Conservation (phyloP, 345 rosid species). For the Eucalyptus sideroxylon region DNA sequence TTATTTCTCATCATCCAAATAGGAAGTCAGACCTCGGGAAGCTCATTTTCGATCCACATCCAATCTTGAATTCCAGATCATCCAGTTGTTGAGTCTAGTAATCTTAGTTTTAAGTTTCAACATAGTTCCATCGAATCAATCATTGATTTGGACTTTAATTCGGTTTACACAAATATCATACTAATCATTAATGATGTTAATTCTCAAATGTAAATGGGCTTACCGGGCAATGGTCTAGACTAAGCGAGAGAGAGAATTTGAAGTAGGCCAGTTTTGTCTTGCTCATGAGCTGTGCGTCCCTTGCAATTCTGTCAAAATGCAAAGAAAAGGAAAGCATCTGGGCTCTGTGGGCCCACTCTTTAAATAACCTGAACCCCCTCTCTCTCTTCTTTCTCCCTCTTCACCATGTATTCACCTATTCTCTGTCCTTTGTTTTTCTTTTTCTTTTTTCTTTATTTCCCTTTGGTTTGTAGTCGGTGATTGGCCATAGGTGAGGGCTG, state of each 20-base stretch:
- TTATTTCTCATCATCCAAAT: background rate
- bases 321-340: too few relatives aligned
- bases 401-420: too few relatives aligned
- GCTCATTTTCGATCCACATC: background rate
- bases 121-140: too few relatives aligned
- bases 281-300: background rate
- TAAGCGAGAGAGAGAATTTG: background rate
- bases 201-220: background rate
- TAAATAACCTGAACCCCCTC: too few relatives aligned
- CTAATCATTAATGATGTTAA: background rate
- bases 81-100: background rate
- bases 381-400: too few relatives aligned
- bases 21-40: background rate
- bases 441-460: too few relatives aligned
- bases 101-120: background rate
- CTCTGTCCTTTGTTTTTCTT: too few relatives aligned
- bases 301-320: background rate
- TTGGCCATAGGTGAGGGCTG: too few relatives aligned
- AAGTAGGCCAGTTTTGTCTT: too few relatives aligned
- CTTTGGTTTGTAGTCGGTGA: too few relatives aligned
- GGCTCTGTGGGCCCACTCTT: too few relatives aligned
- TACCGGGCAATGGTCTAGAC: background rate
- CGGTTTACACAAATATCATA: background rate
- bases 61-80: rapidly evolving
- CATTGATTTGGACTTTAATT: background rate